Evolutionary conservation across 768 basidiomycete species (phyloP).

Genomic region (Amanita pseudoporphyria): DNA sequence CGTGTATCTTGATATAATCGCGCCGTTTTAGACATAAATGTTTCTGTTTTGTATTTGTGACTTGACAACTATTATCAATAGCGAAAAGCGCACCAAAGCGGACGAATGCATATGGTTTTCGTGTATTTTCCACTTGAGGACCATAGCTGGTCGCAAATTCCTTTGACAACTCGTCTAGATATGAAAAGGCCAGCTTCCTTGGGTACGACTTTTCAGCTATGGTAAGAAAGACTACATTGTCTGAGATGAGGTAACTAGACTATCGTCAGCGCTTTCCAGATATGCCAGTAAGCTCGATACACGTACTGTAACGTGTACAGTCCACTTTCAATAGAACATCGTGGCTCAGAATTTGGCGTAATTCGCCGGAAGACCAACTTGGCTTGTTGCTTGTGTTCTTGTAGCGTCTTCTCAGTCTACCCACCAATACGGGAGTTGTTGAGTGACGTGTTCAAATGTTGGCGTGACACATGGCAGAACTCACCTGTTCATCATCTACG

Average conservation of each 20-base stretch:
- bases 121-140: constrained; percentile 80
- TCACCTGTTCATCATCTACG: constrained; percentile 94
- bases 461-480: constrained; percentile 11
- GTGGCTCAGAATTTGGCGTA: constrained; percentile 87
- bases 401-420: constrained; percentile 87
- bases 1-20: constrained; percentile 92
- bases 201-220: constrained; percentile 97
- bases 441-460: constrained; percentile 8
- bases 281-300: constrained; percentile 2
- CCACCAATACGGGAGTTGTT: constrained; percentile 19
- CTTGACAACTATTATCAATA: background rate
- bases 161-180: constrained; percentile 92
- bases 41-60: constrained; percentile 45
- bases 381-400: constrained; percentile 97
- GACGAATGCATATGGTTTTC: constrained; percentile 98
- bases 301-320: constrained; percentile 93
- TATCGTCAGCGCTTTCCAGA: constrained; percentile 1
- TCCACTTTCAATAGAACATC: constrained; percentile 95
- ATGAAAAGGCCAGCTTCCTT: constrained; percentile 94
- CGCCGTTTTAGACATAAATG: constrained; percentile 97
- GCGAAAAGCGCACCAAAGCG: constrained; percentile 70
- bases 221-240: constrained; percentile 91
- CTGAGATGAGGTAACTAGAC: constrained; percentile 83
- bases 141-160: constrained; percentile 93
- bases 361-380: constrained; percentile 95